Evolutionary conservation across 345 rosid species (phyloP).

Genomic region (Salix arbutifolia): DNA sequence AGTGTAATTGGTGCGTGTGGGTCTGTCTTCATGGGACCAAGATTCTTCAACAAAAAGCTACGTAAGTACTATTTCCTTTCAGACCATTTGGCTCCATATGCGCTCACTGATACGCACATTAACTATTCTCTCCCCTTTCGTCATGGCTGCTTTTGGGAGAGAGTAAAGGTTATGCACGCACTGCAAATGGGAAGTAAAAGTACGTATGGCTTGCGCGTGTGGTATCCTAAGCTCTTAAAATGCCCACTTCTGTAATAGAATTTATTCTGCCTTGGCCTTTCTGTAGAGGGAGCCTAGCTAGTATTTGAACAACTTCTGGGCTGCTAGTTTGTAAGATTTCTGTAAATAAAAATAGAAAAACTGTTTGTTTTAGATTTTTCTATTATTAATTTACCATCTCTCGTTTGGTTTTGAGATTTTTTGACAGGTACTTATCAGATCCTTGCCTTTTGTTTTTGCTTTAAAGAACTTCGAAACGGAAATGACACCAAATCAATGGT

Average conservation of each 20-base stretch:
- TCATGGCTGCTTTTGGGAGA: background rate
- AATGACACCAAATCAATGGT: background rate
- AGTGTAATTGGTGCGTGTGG: background rate
- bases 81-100: background rate
- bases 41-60: background rate
- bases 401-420: background rate
- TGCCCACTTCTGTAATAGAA: slow-evolving; percentile 19
- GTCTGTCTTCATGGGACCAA: slow-evolving; percentile 4
- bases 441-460: too few species aligned
- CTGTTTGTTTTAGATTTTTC: background rate
- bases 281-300: background rate
- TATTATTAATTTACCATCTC: background rate
- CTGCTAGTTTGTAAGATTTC: too few species aligned
- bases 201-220: slow-evolving; percentile 31
- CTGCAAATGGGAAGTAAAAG: slow-evolving; percentile 15
- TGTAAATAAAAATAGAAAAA: background rate
- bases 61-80: background rate
- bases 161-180: slow-evolving; percentile 9
- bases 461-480: too few species aligned
- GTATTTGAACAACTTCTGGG: background rate
- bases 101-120: background rate
- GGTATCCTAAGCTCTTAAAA: slow-evolving; percentile 34
- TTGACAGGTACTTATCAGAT: background rate
- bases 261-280: slow-evolving; percentile 19
- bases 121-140: background rate